Conservation (phyloP, 1,284 basidiomycete genomes). For the Tilletiopsis washingtonensis region DNA sequence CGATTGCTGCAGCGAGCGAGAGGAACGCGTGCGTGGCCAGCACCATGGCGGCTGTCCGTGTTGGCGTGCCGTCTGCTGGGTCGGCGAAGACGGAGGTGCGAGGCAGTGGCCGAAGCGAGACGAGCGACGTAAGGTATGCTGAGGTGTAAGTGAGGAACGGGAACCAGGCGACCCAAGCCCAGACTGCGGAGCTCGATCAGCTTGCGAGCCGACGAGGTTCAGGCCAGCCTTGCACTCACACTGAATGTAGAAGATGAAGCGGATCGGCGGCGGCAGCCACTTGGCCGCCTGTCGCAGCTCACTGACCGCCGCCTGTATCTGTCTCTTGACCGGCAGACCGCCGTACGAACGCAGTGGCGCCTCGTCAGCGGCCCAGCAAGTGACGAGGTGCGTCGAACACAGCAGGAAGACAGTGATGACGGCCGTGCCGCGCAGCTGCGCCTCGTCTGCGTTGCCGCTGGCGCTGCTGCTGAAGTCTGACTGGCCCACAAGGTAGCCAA, state of each 20-base stretch:
- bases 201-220: background rate
- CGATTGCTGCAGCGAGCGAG: background rate
- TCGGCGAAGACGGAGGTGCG: background rate
- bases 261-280: constrained; percentile 19
- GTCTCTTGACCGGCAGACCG: no score
- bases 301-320: background rate
- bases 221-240: background rate
- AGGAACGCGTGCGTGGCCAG: background rate
- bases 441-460: constrained; percentile 7
- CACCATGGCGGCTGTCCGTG: background rate
- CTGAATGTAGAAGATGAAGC: constrained; percentile 33
- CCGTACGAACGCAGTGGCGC: constrained; percentile 11
- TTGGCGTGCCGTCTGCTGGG: background rate
- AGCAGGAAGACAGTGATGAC: constrained; percentile 21
- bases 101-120: no score
- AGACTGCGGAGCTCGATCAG: constrained; percentile 12
- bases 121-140: no score
- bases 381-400: constrained; percentile 21
- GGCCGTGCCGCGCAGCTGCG: constrained; percentile 22
- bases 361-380: constrained; percentile 21
- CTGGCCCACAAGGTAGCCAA: constrained; percentile 41
- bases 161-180: constrained; percentile 42
- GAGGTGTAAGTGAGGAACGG: constrained; percentile 7
- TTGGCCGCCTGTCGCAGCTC: constrained; percentile 20
- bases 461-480: constrained; percentile 1